Conservation (phyloP, 1,284 basidiomycete species). For the Austroboletus niveus region DNA sequence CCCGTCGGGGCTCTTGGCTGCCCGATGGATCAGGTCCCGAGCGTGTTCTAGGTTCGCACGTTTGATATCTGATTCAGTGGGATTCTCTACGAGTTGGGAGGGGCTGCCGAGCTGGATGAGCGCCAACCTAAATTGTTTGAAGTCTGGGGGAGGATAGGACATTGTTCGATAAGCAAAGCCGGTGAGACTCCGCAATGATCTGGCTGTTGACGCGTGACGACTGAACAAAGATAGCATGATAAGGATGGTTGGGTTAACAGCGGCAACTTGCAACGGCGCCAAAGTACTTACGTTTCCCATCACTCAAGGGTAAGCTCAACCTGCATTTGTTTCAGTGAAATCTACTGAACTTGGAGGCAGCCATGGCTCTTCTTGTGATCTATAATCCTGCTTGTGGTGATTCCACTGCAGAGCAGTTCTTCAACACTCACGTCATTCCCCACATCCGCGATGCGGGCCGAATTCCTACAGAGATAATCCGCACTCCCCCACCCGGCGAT, state of each 20-base stretch:
- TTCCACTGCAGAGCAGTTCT: constrained; percentile 43
- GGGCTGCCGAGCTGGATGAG: constrained; percentile 82
- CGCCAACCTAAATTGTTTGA: constrained; percentile 80
- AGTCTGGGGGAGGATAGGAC: constrained; percentile 35
- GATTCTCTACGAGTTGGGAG: constrained; percentile 41
- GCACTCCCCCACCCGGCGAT: constrained; percentile 55
- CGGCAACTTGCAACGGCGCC: no score
- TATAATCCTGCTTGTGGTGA: constrained; percentile 52
- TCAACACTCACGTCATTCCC: constrained; percentile 62
- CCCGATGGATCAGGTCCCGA: constrained; percentile 72
- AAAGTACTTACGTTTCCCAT: no score
- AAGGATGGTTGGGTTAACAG: no score
- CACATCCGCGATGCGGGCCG: constrained; percentile 48
- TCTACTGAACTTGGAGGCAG: neutral
- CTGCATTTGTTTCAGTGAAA: neutral
- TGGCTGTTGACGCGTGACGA: constrained; percentile 9
- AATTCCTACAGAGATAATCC: constrained; percentile 40
- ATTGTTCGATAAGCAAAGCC: constrained; percentile 18
- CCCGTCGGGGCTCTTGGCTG: constrained; percentile 46
- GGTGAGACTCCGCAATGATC: neutral
- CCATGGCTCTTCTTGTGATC: constrained; percentile 46
- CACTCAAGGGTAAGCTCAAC: no score
- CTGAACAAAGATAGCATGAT: constrained; percentile 16
- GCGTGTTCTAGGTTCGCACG: constrained; percentile 77
- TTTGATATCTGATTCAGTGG: constrained; percentile 44